phyloP scores from a whole-genome alignment of 169 alveolate species.

The Plasmodium sp. region DNA sequence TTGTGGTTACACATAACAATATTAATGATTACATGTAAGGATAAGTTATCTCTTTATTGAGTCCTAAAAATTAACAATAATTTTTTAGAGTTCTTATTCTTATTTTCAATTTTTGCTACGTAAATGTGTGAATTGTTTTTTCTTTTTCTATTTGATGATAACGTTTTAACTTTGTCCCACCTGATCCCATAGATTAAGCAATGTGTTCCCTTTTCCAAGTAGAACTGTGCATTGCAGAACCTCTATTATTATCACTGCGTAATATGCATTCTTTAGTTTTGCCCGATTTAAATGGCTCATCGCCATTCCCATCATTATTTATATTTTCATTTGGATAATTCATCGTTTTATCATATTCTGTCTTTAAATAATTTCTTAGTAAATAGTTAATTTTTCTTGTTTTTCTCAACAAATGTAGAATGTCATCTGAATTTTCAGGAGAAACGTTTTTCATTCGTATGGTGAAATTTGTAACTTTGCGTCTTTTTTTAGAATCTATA shows the following conservation, averaged over 20 bases:
- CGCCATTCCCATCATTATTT: not conserved
- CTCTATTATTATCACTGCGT: not conserved
- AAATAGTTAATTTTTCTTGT: conserved; percentile 47
- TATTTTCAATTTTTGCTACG: not conserved
- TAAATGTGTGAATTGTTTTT: not conserved
- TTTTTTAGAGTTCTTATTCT: not conserved
- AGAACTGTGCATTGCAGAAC: not conserved
- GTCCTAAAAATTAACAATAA: not conserved
- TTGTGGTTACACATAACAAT: not conserved
- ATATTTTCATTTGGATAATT: conserved; percentile 15
- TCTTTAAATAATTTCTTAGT: conserved; percentile 20
- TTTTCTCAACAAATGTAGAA: conserved; percentile 28
- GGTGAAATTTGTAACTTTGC: conserved; percentile 21
- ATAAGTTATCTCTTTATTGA: not conserved
- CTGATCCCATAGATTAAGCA: not conserved
- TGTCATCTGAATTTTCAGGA: conserved; percentile 24
- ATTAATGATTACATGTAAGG: not conserved
- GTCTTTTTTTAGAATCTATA: conserved; percentile 17
- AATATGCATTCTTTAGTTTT: not conserved
- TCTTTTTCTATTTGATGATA: not conserved
- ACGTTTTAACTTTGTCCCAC: not conserved
- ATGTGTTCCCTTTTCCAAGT: not conserved
- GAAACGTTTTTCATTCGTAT: conserved; percentile 18
- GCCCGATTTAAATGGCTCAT: not conserved
- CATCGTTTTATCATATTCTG: not conserved